Conservation (phyloP, 345 rosid species). For the Pistacia atlantica region DNA sequence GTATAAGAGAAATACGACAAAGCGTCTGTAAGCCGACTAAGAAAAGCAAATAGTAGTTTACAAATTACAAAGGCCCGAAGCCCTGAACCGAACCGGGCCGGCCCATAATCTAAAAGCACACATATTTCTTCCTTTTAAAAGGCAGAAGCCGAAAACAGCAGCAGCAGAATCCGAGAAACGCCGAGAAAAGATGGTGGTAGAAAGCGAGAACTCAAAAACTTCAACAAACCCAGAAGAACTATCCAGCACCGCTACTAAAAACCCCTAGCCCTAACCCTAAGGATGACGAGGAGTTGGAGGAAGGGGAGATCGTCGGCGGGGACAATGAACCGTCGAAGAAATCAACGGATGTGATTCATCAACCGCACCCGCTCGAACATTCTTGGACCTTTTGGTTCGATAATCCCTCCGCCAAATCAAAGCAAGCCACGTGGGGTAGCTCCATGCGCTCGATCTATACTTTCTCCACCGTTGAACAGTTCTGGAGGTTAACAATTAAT, state of each 20-base stretch:
- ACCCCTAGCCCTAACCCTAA: constrained; percentile 32
- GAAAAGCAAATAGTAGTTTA: background rate
- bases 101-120: background rate
- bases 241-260: constrained; percentile 14
- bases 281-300: constrained; percentile 52
- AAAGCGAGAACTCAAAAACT: constrained; percentile 16
- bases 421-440: constrained; percentile 73
- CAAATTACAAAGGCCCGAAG: too few relatives aligned
- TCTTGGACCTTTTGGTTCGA: constrained; percentile 97
- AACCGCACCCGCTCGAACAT: constrained; percentile 73
- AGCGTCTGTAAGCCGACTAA: background rate
- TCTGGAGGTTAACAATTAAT: constrained; percentile 62
- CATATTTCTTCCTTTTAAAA: background rate
- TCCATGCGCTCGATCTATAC: constrained; percentile 72
- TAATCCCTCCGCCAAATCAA: constrained; percentile 56
- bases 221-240: constrained; percentile 21
- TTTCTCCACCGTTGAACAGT: constrained; percentile 72
- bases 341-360: constrained; percentile 28
- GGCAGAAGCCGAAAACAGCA: background rate
- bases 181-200: constrained; percentile 24
- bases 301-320: constrained; percentile 60
- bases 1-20: background rate
- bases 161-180: background rate
- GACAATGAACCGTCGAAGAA: constrained; percentile 33
- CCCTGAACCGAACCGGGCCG: background rate